A percentile compares a stretch with the other conserved stretches of the same genome.
These are phyloP conservation scores for Planoprotostelium fungivorum DNA, from an alignment of 78 protist genomes.

Conservation along the genomic window DNA sequence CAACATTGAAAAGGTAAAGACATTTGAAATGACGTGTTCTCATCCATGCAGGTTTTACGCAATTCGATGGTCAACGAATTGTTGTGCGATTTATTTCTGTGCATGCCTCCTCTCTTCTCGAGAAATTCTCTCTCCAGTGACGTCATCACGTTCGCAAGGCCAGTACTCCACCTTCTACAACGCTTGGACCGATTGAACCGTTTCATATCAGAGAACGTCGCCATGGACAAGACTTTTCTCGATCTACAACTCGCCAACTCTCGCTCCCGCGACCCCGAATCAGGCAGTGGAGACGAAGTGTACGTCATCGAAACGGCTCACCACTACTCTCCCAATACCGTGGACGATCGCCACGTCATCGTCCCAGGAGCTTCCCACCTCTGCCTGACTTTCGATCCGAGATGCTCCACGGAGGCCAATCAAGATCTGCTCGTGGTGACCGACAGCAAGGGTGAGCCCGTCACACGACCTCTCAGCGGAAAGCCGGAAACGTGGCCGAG, in stretches of 20 bases:
- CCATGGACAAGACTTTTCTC: neutral
- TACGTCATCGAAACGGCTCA: neutral
- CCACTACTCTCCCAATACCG: neutral
- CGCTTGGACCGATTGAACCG: neutral
- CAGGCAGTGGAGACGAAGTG: neutral
- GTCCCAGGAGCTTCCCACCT: slow-evolving; percentile 2
- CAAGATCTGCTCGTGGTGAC: neutral
- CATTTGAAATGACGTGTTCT: too few relatives aligned
- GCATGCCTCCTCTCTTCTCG: too few relatives aligned
- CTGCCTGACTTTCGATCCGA: neutral
- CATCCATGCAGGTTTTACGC: too few relatives aligned
- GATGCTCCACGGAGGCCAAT: neutral
- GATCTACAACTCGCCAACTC: neutral
- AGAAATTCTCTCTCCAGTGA: too few relatives aligned
- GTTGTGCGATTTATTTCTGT: too few relatives aligned
- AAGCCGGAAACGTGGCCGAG: neutral
- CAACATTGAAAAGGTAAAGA: too few relatives aligned
- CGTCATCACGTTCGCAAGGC: too few relatives aligned
- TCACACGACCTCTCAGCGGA: neutral
- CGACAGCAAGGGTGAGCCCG: neutral
- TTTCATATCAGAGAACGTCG: neutral
- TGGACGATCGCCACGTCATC: neutral
- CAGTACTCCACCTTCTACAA: too few relatives aligned
- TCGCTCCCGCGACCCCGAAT: neutral
- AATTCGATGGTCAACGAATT: too few relatives aligned